These are phyloP conservation scores for Hansenula sp. DNA, from an alignment of 1,139 yeast genomes.

Conservation along the genomic window DNA sequence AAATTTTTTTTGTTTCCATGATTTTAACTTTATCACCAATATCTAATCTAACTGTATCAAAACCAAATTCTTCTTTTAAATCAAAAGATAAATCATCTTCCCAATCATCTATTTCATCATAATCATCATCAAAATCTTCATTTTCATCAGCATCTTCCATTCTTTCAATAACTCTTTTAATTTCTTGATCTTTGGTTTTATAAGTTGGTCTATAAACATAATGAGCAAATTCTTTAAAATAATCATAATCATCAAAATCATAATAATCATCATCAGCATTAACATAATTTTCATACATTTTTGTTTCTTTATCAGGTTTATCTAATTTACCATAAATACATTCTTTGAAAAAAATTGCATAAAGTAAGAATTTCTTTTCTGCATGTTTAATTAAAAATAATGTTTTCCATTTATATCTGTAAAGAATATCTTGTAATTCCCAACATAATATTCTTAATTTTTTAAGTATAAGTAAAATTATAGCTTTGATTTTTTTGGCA, in stretches of 20 bases:
- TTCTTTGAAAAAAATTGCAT: conserved; percentile 10
- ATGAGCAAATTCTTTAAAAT: conserved; percentile 14
- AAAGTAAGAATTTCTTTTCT: conserved; percentile 8
- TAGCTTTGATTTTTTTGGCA: conserved; percentile 5
- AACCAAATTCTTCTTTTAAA: conserved; percentile 18
- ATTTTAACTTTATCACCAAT: background rate
- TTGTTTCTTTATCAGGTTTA: conserved; percentile 5
- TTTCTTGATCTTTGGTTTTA: conserved; percentile 4
- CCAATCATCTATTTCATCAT: conserved; percentile 1
- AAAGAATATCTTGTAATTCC: conserved; percentile 11
- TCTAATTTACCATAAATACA: conserved; percentile 7
- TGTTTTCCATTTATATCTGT: conserved; percentile 13
- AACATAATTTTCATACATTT: conserved; percentile 5
- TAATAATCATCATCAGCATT: conserved; percentile 8
- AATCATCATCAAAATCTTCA: conserved; percentile 3
- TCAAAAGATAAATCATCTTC: conserved; percentile 11
- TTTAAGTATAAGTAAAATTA: conserved; percentile 5
- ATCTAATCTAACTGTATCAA: conserved; percentile 11
- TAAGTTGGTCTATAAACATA: conserved; percentile 8
- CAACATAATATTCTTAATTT: conserved; percentile 8
- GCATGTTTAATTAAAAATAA: conserved; percentile 5
- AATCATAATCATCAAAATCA: conserved; percentile 15
- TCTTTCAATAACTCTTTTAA: conserved; percentile 3
- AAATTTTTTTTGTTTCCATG: background rate
- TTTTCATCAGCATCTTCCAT: conserved; percentile 2